Evolutionary conservation across 306 rosid species (phyloP), one percentile per base, ranked within the genome.

Genomic region (Medicago lupulina): DNA sequence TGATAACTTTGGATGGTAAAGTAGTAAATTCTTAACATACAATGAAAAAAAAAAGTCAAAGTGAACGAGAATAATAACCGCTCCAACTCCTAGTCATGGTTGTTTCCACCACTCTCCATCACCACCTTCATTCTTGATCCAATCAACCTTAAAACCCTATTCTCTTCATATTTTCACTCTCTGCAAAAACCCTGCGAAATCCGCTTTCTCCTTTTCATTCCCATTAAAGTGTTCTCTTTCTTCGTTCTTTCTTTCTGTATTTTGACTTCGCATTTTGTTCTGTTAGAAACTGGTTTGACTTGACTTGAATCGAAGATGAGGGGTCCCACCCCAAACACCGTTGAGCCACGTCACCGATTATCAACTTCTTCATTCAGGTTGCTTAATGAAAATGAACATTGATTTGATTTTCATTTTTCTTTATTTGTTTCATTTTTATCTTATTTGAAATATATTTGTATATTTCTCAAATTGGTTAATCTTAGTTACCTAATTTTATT

Each of bases 271-370:
- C 41, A n/a, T 71, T 67, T 17, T 53, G 23, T 28, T 41, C 76
- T 11, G 8, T 58, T 58, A 59, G 73, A 87, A 61, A 80, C 59
- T 73, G 44, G 36, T 71, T 80, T 72, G 76, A 47, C 62, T 83
- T 66, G 72, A 79, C 62, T 83, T 66, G 72, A 79, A 78, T 78
- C 72, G 57, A 69, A 78, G 53, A 94, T 95, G 97, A 92, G 97
- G 85, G 89, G 79, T 70, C 75, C 86, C 21, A 82, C 92, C 44
- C 87, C 87, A 0, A 85, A 74, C 79, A 65, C 78, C 71, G 74
- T 85, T 9, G 98, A 95, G 87, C 97, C 90, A 14, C 86, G 97
- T 6, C 85, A 76, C 80, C 98, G 97, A 19, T 81, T 84, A 50
- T 87, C 93, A 11, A 73, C 90, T 82, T 86, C 90, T 82, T 86